Conservation (phyloP, 1,284 basidiomycete species). For the Phellopilus nigrolimitatus region DNA sequence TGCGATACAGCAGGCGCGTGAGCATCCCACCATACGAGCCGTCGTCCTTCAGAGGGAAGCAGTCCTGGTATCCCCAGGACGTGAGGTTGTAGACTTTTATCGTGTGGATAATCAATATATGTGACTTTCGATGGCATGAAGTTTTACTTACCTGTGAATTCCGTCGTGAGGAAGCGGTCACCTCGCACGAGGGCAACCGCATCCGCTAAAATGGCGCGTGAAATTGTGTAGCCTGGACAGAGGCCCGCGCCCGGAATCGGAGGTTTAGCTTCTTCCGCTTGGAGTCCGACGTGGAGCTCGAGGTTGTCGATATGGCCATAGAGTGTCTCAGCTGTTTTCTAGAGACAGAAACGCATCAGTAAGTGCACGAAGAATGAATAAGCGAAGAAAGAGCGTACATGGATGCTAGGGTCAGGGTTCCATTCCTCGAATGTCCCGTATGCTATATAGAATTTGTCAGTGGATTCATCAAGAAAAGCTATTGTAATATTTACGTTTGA, state of each 20-base stretch:
- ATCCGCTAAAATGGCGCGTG: conserved; percentile 78
- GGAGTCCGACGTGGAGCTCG: conserved; percentile 72
- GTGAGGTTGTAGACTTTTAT: conserved; percentile 63
- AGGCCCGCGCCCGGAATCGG: conserved; percentile 73
- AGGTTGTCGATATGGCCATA: conserved; percentile 75
- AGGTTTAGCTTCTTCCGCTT: conserved; percentile 71
- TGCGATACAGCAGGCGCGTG: conserved; percentile 66
- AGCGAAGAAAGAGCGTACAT: conserved; percentile 36
- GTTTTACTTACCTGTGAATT: conserved; percentile 51
- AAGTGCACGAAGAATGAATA: not conserved
- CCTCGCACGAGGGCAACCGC: conserved; percentile 59
- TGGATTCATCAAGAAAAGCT: not conserved
- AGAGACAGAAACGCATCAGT: not conserved
- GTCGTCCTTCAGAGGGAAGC: conserved; percentile 55
- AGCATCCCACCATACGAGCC: conserved; percentile 71
- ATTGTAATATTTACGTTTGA: conserved; percentile 36
- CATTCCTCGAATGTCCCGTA: conserved; percentile 69
- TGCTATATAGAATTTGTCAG: conserved; percentile 32
- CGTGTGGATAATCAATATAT: conserved; percentile 14
- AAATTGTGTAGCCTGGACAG: conserved; percentile 86
- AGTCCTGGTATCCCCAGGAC: conserved; percentile 72
- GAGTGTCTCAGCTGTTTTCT: conserved; percentile 62
- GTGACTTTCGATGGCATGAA: not conserved
- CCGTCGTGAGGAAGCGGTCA: conserved; percentile 76
- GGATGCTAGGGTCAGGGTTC: conserved; percentile 65